A percentile compares a stretch with the other conserved stretches of the same genome.
Conservation (phyloP, 2,329 filamentous ascomycete species). For the Ascochyta pisi region DNA sequence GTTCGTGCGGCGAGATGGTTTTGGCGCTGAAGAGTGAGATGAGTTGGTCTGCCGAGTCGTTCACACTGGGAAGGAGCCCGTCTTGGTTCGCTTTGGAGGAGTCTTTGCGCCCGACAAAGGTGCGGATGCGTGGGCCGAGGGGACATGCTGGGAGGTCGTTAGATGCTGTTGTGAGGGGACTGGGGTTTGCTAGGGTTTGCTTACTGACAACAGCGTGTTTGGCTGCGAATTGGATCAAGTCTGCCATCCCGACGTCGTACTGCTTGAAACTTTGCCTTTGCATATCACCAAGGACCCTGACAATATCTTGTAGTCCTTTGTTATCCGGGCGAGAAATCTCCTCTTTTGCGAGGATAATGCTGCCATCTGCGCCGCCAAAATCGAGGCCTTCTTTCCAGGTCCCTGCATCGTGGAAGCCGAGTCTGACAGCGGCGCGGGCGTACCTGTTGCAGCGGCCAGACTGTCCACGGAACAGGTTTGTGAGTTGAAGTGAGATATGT, state of each 20-base stretch:
- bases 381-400: conserved; percentile 29
- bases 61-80: conserved; percentile 37
- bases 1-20: conserved; percentile 41
- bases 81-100: conserved; percentile 27
- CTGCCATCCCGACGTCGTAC: conserved; percentile 42
- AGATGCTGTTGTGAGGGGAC: background rate
- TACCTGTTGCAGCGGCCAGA: conserved; percentile 33
- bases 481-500: conserved; percentile 25
- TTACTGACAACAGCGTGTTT: conserved; percentile 38
- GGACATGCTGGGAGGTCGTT: conserved; percentile 29
- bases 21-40: conserved; percentile 45
- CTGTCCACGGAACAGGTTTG: conserved; percentile 23
- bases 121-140: conserved; percentile 40
- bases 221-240: conserved; percentile 43
- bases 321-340: conserved; percentile 31
- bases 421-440: conserved; percentile 33
- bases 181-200: background rate
- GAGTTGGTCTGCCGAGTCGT: conserved; percentile 33
- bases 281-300: conserved; percentile 11
- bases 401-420: conserved; percentile 41
- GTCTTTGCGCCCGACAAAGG: conserved; percentile 43
- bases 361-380: conserved; percentile 37
- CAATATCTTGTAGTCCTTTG: conserved; percentile 30
- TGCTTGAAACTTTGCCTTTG: conserved; percentile 8
- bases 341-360: conserved; percentile 30